These are phyloP conservation scores for Ogataea paradorogensis DNA, from an alignment of 805 yeast species.

Conservation along the genomic window DNA sequence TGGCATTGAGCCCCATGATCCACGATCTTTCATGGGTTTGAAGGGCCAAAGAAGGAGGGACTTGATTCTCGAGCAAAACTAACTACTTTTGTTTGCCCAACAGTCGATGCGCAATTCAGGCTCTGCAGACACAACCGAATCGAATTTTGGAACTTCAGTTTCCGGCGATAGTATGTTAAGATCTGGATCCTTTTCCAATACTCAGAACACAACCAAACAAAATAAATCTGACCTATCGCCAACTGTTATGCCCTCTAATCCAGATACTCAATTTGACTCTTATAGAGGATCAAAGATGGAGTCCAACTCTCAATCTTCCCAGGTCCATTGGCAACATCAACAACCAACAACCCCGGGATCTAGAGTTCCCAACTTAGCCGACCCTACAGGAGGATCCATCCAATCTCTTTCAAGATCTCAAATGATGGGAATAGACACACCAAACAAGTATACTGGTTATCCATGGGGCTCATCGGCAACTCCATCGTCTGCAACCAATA, in stretches of 20 bases:
- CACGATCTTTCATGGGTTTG: background rate
- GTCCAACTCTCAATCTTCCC: slow-evolving; percentile 1
- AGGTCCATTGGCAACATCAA: slow-evolving; percentile 14
- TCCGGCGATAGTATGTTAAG: slow-evolving; percentile 17
- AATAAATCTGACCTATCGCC: slow-evolving; percentile 10
- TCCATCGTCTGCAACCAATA: slow-evolving; percentile 15
- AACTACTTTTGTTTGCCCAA: slow-evolving; percentile 1
- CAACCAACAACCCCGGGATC: slow-evolving; percentile 5
- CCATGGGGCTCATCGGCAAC: slow-evolving; percentile 17
- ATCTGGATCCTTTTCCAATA: slow-evolving; percentile 9
- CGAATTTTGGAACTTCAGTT: slow-evolving; percentile 21
- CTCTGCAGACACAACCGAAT: slow-evolving; percentile 22
- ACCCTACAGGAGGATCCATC: slow-evolving; percentile 4
- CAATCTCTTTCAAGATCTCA: slow-evolving; percentile 10
- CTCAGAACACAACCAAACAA: slow-evolving; percentile 7
- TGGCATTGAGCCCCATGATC: background rate
- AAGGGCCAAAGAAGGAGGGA: slow-evolving; percentile 1
- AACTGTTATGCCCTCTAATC: slow-evolving; percentile 6
- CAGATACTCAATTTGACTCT: slow-evolving; percentile 15
- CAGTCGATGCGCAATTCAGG: slow-evolving; percentile 18
- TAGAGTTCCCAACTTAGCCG: slow-evolving; percentile 8
- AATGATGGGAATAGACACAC: slow-evolving; percentile 13
- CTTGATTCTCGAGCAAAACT: slow-evolving; percentile 1
- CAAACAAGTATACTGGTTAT: slow-evolving; percentile 13
- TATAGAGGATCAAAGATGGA: slow-evolving; percentile 13